Conservation (phyloP, 2,329 filamentous ascomycete genomes). For the Apiospora saccharicola region DNA sequence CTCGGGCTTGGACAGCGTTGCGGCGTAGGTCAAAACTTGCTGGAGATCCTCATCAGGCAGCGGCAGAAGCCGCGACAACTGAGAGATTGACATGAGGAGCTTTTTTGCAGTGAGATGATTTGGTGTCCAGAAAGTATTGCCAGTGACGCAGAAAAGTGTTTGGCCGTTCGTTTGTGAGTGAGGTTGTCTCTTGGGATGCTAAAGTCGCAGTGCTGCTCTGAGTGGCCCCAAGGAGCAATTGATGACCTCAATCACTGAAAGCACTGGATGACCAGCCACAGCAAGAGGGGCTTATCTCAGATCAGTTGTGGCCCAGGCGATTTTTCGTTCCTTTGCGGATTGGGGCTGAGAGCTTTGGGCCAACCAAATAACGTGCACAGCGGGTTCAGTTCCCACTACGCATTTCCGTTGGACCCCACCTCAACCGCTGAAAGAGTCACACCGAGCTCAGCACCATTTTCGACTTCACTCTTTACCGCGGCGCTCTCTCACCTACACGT, state of each 20-base stretch:
- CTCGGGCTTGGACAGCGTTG: constrained; percentile 76
- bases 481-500: background rate
- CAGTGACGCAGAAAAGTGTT: background rate
- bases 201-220: background rate
- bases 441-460: background rate
- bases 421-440: constrained; percentile 7
- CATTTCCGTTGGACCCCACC: background rate
- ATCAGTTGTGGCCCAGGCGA: background rate
- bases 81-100: constrained; percentile 61
- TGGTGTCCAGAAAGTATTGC: background rate
- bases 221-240: background rate
- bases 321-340: too few species aligned
- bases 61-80: constrained; percentile 81
- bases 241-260: background rate
- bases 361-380: background rate
- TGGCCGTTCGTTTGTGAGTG: background rate
- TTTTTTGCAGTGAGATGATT: background rate
- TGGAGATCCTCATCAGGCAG: constrained; percentile 84
- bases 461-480: background rate
- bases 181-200: background rate
- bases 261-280: background rate
- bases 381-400: background rate
- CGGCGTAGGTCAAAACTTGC: constrained; percentile 84
- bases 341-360: background rate
- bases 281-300: constrained; percentile 5